phyloP scores from a whole-genome alignment of 805 yeast species.

The Blastobotrys robertii region DNA sequence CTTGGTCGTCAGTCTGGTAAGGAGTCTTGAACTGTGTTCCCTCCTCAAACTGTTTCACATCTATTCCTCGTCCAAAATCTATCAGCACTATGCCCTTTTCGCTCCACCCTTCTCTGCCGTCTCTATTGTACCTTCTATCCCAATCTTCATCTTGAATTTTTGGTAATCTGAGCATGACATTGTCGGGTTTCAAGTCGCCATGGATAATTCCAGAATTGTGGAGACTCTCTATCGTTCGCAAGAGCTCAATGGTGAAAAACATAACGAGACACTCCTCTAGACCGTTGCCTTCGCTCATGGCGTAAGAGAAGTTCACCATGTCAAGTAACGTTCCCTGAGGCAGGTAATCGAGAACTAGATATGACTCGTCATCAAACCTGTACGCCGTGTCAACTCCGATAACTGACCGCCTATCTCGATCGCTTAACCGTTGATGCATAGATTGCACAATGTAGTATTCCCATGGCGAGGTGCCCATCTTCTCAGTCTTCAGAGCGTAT shows the following conservation, averaged over 20 bases:
- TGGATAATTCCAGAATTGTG: slow-evolving; percentile 64
- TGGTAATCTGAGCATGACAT: slow-evolving; percentile 62
- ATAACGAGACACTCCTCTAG: slow-evolving; percentile 54
- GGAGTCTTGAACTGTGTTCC: slow-evolving; percentile 47
- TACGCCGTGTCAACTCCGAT: slow-evolving; percentile 45
- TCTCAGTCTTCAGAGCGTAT: slow-evolving; percentile 63
- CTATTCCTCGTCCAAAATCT: slow-evolving; percentile 78
- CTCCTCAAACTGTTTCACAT: slow-evolving; percentile 44
- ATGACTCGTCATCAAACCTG: slow-evolving; percentile 57
- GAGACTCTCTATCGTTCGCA: slow-evolving; percentile 48
- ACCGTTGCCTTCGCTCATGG: slow-evolving; percentile 17
- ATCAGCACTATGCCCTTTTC: slow-evolving; percentile 51
- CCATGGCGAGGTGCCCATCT: slow-evolving; percentile 59
- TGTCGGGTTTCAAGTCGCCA: slow-evolving; percentile 80
- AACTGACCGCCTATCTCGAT: slow-evolving; percentile 29
- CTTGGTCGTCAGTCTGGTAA: slow-evolving; percentile 56
- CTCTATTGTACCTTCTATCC: slow-evolving; percentile 22
- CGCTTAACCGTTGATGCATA: slow-evolving; percentile 33
- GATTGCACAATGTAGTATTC: slow-evolving; percentile 66
- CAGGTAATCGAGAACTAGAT: slow-evolving; percentile 51
- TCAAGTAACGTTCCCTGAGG: slow-evolving; percentile 69
- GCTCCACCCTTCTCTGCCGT: slow-evolving; percentile 38
- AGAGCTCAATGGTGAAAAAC: slow-evolving; percentile 54
- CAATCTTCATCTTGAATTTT: slow-evolving; percentile 15
- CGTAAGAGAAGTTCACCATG: slow-evolving; percentile 38